A percentile compares a stretch with the other conserved stretches of the same genome.
These are phyloP conservation scores for Gymnopilus dilepis DNA, from an alignment of 768 basidiomycete species.

Conservation along the genomic window DNA sequence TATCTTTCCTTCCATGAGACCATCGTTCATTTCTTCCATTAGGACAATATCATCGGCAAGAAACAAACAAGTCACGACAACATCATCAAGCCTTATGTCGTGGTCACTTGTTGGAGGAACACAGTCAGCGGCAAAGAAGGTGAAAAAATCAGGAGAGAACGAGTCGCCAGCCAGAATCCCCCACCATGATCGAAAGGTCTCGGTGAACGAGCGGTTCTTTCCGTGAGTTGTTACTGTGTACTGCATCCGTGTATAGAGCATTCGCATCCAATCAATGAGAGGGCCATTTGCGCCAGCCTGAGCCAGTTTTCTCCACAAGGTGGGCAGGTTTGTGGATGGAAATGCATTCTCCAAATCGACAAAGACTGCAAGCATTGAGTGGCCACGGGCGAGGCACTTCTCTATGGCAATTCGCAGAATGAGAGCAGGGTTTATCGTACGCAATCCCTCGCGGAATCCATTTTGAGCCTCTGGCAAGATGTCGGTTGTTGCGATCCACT, in stretches of 20 bases:
- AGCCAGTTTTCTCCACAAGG: slow-evolving; percentile 22
- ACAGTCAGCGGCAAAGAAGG: background rate
- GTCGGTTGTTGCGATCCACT: background rate
- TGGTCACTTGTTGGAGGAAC: background rate
- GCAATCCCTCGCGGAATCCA: slow-evolving; percentile 19
- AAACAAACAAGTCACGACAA: background rate
- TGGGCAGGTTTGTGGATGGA: slow-evolving; percentile 19
- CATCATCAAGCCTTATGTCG: background rate
- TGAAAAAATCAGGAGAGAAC: background rate
- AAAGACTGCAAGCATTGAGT: background rate
- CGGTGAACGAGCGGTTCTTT: background rate
- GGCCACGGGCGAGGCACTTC: background rate
- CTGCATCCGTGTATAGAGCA: slow-evolving; percentile 14
- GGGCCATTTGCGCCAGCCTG: background rate
- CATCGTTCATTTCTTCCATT: background rate
- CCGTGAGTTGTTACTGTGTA: slow-evolving; percentile 1
- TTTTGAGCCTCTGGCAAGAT: slow-evolving; percentile 22
- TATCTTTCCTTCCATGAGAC: background rate
- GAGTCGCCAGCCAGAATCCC: slow-evolving; percentile 7
- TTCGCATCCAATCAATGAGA: slow-evolving; percentile 17
- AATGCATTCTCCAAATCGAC: slow-evolving; percentile 20
- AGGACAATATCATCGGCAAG: slow-evolving; percentile 2
- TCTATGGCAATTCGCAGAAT: slow-evolving; percentile 9
- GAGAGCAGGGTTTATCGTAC: slow-evolving; percentile 24
- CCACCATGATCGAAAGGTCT: background rate